Evolutionary conservation across 345 rosid species (phyloP).

Genomic region (Balakata baccata): DNA sequence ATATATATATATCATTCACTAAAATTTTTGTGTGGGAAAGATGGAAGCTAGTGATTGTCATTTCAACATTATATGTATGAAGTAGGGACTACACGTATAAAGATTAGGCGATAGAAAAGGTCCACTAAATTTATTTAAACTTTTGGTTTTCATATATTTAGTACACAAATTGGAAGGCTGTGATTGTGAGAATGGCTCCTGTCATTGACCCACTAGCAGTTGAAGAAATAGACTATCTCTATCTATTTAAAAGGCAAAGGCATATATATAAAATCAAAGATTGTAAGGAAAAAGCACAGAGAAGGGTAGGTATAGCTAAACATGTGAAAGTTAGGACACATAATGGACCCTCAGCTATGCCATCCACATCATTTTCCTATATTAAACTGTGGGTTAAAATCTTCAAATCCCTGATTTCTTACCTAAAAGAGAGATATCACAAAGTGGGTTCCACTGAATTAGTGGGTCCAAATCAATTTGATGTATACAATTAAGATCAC

Average conservation of each 20-base stretch:
- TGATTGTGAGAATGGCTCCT: constrained; percentile 32
- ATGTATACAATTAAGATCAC: constrained; percentile 45
- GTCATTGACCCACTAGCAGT: constrained; percentile 50
- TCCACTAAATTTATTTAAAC: constrained; percentile 26
- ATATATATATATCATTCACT: neutral
- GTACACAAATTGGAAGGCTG: constrained; percentile 27
- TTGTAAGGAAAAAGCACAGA: neutral
- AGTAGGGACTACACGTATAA: neutral
- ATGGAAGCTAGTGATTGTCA: constrained; percentile 26
- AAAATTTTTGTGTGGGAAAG: neutral
- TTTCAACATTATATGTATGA: constrained; percentile 13
- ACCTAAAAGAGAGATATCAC: constrained; percentile 48
- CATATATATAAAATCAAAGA: neutral
- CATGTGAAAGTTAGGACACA: constrained; percentile 23
- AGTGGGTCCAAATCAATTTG: constrained; percentile 55
- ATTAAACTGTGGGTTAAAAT: constrained; percentile 33
- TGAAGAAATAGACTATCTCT: constrained; percentile 44
- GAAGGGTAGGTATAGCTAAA: constrained; percentile 27
- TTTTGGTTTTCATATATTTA: neutral
- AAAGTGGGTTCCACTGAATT: constrained; percentile 27
- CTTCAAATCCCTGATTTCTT: constrained; percentile 49
- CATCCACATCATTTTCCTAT: constrained; percentile 43
- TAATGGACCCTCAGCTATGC: constrained; percentile 43
- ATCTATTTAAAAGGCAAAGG: neutral
- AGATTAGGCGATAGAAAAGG: neutral